Evolutionary conservation across 2,329 filamentous ascomycete genomes (phyloP), one percentile per base, ranked within the genome.

Genomic region (Alternaria arborescens): DNA sequence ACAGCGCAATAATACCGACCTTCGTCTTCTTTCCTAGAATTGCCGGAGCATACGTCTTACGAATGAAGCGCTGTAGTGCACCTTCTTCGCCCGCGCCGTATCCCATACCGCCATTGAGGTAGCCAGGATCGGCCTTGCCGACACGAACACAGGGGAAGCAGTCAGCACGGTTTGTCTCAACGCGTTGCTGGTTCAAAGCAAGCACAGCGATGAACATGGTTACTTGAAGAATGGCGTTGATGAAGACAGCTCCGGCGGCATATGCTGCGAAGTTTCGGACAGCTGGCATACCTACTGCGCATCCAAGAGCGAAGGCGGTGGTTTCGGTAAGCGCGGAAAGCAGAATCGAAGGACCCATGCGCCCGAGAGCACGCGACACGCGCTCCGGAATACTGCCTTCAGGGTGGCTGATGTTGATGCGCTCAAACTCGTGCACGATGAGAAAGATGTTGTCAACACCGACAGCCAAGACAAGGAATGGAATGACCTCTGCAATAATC

Each of bases 391-490:
- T 90, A 77, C 91, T 86, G 64, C 94, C 91, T 72, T 98, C 94
- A 0, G 94, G 93, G 72, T 97, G 91, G 77, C 91, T 97, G 69
- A 93, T 82, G 72, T 99, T 99, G 75, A 97, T 91, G 30, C 95
- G 87, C 76, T 99, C 95, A 61, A 99, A 97, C 79, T 99, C 95
- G 79, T 99, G 95, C 0, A 99, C 95, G 60, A 99, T 97, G 57
- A 99, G 83, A 81, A 99, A 99, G 71, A 99, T 98, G 75, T 99
- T 99, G 84, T 99, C 95, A 3, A 99, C 96, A 46, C 95, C 95
- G 28, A 99, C 94, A 12, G 95, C 95, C 20, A 99, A 83, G 10
- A 99, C 94, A 66, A 99, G 89, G 79, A 99, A 99, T 0, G 95
- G 95, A 66, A 99, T 99, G 62, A 99, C 95, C 76, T 99, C 95